Evolutionary conservation across 2,329 filamentous ascomycete genomes (phyloP).

Genomic region (Colletotrichum higginsianum): DNA sequence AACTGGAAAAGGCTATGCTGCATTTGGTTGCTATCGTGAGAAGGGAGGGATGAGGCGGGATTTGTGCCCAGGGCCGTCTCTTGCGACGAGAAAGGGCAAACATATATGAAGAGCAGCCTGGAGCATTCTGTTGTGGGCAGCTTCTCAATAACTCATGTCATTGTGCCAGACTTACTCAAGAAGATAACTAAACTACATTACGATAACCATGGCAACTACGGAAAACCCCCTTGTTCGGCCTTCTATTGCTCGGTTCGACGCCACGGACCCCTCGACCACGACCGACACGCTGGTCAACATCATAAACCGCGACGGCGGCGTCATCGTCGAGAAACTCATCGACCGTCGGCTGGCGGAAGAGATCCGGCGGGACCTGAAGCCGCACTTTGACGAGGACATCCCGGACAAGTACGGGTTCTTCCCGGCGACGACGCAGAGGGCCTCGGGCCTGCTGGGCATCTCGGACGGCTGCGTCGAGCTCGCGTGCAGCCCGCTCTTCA

Average conservation of each 20-base stretch:
- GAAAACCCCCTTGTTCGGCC: not conserved
- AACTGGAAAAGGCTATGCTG: too few relatives aligned
- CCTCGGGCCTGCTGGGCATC: conserved; percentile 54
- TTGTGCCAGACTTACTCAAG: not conserved
- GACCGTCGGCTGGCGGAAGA: conserved; percentile 50
- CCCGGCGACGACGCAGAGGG: conserved; percentile 56
- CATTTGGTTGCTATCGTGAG: too few relatives aligned
- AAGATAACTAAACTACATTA: not conserved
- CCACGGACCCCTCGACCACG: conserved; percentile 44
- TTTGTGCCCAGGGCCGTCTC: too few relatives aligned
- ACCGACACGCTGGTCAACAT: conserved; percentile 44
- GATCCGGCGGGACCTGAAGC: conserved; percentile 55
- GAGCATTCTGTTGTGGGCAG: too few relatives aligned
- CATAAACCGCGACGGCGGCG: conserved; percentile 52
- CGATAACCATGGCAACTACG: not conserved
- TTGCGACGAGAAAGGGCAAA: too few relatives aligned
- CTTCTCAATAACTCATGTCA: not conserved
- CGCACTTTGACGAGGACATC: conserved; percentile 54
- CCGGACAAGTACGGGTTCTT: conserved; percentile 57
- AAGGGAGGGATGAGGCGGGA: too few relatives aligned
- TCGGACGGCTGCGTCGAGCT: conserved; percentile 57
- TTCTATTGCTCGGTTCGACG: conserved; percentile 33
- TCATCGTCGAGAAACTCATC: conserved; percentile 56
- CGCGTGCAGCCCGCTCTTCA: conserved; percentile 53
- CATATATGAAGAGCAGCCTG: too few relatives aligned